Percentiles rank a stretch among this genome's conserved stretches.
These are phyloP conservation scores for Aspergillus nanangensis DNA, from an alignment of 495 filamentous ascomycete species.

Conservation along the genomic window DNA sequence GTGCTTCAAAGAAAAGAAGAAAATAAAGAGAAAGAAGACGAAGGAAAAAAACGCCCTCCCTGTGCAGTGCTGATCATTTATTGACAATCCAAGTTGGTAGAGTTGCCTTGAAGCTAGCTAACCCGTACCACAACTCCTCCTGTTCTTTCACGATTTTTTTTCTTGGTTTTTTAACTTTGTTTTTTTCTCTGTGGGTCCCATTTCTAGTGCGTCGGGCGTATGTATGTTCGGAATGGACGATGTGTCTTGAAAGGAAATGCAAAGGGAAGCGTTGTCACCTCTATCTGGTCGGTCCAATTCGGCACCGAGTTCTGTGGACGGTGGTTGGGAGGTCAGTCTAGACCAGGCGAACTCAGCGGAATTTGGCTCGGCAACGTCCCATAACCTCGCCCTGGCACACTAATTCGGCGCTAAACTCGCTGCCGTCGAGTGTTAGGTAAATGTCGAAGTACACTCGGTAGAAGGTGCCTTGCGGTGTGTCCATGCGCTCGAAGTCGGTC, in stretches of 20 bases:
- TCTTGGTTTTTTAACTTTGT: too few species aligned
- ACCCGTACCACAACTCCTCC: neutral
- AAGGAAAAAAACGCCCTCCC: conserved; percentile 14
- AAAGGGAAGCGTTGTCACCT: neutral
- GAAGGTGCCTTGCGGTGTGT: conserved; percentile 96
- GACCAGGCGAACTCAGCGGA: conserved; percentile 45
- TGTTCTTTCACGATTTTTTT: neutral
- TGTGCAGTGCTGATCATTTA: conserved; percentile 18
- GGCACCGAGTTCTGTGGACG: neutral
- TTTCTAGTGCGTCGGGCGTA: too few species aligned
- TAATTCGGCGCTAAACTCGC: conserved; percentile 95
- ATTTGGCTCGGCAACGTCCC: conserved; percentile 90
- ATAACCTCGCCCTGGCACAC: conserved; percentile 99
- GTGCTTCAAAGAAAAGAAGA: neutral
- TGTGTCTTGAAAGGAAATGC: neutral
- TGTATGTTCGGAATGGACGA: too few species aligned
- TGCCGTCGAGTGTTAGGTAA: conserved; percentile 93
- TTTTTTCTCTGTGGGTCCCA: too few species aligned
- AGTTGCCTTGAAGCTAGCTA: neutral
- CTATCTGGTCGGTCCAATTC: neutral
- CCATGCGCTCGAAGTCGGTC: conserved; percentile 99
- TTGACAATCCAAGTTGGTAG: neutral
- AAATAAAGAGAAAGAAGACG: conserved; percentile 2
- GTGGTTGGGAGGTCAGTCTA: neutral
- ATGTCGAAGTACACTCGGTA: conserved; percentile 82